These are phyloP conservation scores for Kluyveromyces siamensis DNA, from an alignment of 805 yeast genomes.

Conservation along the genomic window DNA sequence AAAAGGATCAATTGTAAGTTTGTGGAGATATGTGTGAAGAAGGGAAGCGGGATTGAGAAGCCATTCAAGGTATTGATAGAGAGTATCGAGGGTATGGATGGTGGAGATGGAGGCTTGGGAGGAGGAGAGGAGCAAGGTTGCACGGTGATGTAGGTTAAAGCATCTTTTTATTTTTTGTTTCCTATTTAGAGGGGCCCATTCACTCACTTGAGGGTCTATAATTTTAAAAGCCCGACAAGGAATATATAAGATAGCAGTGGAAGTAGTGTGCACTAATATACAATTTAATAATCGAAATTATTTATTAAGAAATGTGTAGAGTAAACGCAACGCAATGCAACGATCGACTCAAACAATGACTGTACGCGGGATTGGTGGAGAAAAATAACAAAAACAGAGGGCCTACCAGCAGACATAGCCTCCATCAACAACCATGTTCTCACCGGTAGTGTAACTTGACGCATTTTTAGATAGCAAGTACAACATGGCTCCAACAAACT, in stretches of 20 bases:
- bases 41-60: slow-evolving; percentile 17
- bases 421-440: slow-evolving; percentile 76
- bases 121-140: neutral
- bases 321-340: too few relatives aligned
- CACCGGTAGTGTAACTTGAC: slow-evolving; percentile 74
- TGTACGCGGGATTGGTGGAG: neutral
- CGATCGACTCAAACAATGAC: neutral
- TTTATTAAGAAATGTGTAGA: too few relatives aligned
- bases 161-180: neutral
- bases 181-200: neutral
- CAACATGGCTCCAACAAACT: slow-evolving; percentile 67
- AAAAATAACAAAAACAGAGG: neutral
- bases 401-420: slow-evolving; percentile 74
- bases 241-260: too few relatives aligned
- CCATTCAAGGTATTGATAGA: slow-evolving; percentile 13
- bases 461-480: slow-evolving; percentile 67
- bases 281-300: too few relatives aligned
- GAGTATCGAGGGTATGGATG: slow-evolving; percentile 12
- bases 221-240: too few relatives aligned
- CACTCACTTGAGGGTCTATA: too few relatives aligned
- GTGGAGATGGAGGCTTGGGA: neutral
- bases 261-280: too few relatives aligned
- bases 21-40: slow-evolving; percentile 22
- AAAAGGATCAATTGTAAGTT: slow-evolving; percentile 13
- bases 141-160: slow-evolving; percentile 1